Base-by-base conservation (phyloP, 495 filamentous ascomycete genomes). In the Jackrogersella minutella region DNA sequence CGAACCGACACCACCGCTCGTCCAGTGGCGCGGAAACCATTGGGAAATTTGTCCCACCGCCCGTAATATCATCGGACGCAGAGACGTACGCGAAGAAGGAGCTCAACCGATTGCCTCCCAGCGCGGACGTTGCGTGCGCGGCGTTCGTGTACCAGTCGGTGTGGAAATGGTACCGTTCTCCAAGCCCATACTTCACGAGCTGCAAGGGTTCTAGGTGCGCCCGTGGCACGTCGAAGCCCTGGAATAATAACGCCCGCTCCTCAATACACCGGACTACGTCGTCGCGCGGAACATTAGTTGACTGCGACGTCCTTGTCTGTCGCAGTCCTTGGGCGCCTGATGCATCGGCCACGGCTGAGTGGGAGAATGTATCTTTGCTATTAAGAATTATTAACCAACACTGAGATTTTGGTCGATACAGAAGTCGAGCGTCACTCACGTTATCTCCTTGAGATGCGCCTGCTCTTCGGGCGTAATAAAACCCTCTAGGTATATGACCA, bases 231-330 rank as follows among this genome's bases (percentile, higher is more conserved):
- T 77, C 73, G 68, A 79, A 89, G 73, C 90, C 90, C 64, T 91
- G 90, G 75, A 93, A 89, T n/a, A 79, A 50, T 8, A 86, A 81
- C 7, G 90, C 90, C 34, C 90, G 88, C 24, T 82, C 76, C 66
- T 90, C 87, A 59, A 92, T 85, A 77, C 90, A 92, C 30, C 85
- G 83, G 3, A 91, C 86, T 1, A 84, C 78, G 36, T 78, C 69
- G 73, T 89, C 85, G 72, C 85, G 84, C 37, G 68, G 68, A 2
- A 82, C 73, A 64, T 65, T 75, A 34, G 80, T 80, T 13, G 79
- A 82, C 47, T 80, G 77, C 22, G 79, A 84, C 2, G 73, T 83
- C 57, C 77, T 78, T 16, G 79, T 73, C 17, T 64, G 60, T 53
- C 76, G 74, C 11, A 75, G 50, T 5, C 74, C 59, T 52, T 70